A percentile compares a stretch with the other conserved stretches of the same genome.
phyloP scores from a whole-genome alignment of 495 filamentous ascomycete species.

The Tuber aestivum region DNA sequence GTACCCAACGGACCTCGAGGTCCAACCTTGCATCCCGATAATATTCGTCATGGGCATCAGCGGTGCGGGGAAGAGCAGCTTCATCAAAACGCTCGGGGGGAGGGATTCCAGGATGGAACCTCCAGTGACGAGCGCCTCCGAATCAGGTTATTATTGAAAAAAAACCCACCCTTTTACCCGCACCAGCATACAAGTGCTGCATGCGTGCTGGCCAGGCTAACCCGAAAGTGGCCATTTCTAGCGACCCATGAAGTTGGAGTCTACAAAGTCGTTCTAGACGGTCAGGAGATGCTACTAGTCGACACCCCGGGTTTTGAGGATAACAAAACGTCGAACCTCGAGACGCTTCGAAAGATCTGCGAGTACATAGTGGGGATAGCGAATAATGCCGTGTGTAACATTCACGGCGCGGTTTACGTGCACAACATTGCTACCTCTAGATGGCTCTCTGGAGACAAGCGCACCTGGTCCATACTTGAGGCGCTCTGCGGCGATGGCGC shows the following conservation, averaged over 20 bases:
- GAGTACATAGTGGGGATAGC: neutral
- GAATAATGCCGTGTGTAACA: neutral
- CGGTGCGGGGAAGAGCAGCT: conserved; percentile 23
- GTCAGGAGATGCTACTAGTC: conserved; percentile 5
- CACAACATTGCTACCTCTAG: conserved; percentile 9
- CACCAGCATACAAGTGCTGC: too few species aligned
- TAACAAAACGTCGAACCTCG: neutral
- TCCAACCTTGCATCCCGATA: neutral
- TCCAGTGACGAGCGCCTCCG: neutral
- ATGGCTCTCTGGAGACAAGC: neutral
- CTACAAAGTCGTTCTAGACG: conserved; percentile 1
- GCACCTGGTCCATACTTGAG: conserved; percentile 14
- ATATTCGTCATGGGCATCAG: conserved; percentile 21
- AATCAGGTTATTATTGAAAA: neutral
- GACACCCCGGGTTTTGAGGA: conserved; percentile 31
- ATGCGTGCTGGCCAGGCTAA: neutral
- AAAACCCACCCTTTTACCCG: neutral
- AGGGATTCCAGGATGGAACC: neutral
- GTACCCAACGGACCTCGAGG: neutral
- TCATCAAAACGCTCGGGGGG: conserved; percentile 23
- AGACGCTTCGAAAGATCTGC: neutral
- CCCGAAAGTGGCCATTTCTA: neutral
- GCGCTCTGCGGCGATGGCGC: conserved; percentile 9
- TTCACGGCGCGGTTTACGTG: conserved; percentile 3
- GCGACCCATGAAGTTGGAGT: neutral